Conservation (phyloP, 2,329 filamentous ascomycete genomes). For the Cercospora sp. region DNA sequence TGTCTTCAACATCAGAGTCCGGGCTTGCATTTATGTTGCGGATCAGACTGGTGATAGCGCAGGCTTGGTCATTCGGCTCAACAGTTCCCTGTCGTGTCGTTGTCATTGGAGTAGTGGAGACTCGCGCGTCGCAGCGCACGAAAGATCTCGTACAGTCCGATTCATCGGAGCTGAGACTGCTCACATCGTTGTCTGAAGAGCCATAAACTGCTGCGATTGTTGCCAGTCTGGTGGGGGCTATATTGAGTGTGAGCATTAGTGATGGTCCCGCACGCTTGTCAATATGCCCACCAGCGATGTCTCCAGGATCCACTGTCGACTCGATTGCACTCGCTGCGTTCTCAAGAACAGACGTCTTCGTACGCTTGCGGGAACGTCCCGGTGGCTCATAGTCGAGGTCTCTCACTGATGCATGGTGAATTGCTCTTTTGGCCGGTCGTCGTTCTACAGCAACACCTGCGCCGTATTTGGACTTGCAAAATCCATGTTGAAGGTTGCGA, state of each 20-base stretch:
- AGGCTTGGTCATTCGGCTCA: neutral
- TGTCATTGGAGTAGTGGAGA: neutral
- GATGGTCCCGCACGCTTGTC: neutral
- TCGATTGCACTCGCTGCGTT: neutral
- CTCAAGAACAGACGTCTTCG: neutral
- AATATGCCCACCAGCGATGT: neutral
- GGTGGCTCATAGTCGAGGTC: neutral
- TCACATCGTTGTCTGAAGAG: neutral
- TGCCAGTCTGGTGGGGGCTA: neutral
- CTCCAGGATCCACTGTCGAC: neutral
- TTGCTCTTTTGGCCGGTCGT: neutral
- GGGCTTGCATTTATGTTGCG: neutral
- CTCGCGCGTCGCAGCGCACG: neutral
- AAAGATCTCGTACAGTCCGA: neutral
- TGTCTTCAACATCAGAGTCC: neutral
- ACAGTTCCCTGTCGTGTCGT: neutral
- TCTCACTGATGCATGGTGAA: neutral
- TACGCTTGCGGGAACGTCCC: neutral
- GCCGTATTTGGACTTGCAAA: neutral
- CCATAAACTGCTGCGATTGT: neutral
- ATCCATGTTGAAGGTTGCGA: neutral
- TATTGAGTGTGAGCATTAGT: neutral
- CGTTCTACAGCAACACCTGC: neutral
- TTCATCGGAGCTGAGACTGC: neutral
- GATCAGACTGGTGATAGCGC: neutral